These are phyloP conservation scores for Fusarium anthophilum DNA, from an alignment of 2,329 filamentous ascomycete genomes.

Conservation along the genomic window DNA sequence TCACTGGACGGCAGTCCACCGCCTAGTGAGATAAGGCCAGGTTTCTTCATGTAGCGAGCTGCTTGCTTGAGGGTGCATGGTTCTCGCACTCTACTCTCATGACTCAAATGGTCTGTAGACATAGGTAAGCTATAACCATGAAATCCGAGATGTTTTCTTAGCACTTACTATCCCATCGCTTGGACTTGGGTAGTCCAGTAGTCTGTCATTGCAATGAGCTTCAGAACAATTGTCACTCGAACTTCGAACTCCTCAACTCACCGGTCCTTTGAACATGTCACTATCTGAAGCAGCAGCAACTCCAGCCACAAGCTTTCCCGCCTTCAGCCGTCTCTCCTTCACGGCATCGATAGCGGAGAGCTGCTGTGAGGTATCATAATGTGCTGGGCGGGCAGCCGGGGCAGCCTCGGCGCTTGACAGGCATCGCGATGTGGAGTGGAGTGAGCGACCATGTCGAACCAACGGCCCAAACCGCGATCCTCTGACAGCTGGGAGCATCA, in stretches of 20 bases:
- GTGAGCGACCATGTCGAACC: slow-evolving; percentile 11
- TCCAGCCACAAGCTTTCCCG: slow-evolving; percentile 77
- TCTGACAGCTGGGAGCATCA: slow-evolving; percentile 37
- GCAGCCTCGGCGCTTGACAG: slow-evolving; percentile 40
- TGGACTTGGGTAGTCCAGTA: slow-evolving; percentile 76
- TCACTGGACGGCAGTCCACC: slow-evolving; percentile 88
- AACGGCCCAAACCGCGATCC: slow-evolving; percentile 29
- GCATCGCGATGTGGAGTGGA: slow-evolving; percentile 33
- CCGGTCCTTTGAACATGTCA: slow-evolving; percentile 83
- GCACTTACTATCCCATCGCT: slow-evolving; percentile 84
- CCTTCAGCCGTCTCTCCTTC: slow-evolving; percentile 65
- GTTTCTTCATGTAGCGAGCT: slow-evolving; percentile 79
- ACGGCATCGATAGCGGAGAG: slow-evolving; percentile 45
- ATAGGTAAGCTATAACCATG: slow-evolving; percentile 13
- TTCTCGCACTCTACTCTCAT: slow-evolving; percentile 68
- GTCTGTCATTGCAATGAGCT: slow-evolving; percentile 39
- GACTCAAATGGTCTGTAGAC: slow-evolving; percentile 63
- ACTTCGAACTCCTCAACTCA: slow-evolving; percentile 49
- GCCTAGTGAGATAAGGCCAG: slow-evolving; percentile 89
- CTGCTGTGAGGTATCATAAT: slow-evolving; percentile 34
- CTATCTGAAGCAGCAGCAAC: slow-evolving; percentile 81
- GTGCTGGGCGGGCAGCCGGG: slow-evolving; percentile 36
- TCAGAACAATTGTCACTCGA: background rate
- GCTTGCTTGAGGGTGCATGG: slow-evolving; percentile 84
- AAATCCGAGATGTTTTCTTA: background rate